phyloP scores from a whole-genome alignment of 176 grass and related monocot genomes.

The Neostapfia colusana region DNA sequence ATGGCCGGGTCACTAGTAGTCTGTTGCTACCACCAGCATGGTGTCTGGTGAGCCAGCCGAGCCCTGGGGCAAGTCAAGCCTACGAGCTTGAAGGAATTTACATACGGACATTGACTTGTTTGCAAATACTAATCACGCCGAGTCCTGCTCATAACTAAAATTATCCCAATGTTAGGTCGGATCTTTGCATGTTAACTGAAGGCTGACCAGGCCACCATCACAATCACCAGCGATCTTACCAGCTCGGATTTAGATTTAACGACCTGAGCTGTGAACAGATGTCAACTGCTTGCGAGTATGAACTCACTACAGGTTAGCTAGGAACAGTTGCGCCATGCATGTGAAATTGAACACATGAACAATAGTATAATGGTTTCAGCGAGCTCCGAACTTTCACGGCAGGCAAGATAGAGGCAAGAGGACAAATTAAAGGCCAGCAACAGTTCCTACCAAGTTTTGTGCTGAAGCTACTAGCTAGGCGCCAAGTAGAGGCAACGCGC shows the following conservation, averaged over 20 bases:
- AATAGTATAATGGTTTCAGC: not conserved
- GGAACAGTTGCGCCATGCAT: not conserved
- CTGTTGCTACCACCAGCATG: not conserved
- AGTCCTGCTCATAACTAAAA: not conserved
- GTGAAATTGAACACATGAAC: not conserved
- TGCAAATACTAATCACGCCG: not conserved
- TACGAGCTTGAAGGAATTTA: not conserved
- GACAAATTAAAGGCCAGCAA: not conserved
- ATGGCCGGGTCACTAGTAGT: not conserved
- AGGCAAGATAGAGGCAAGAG: not conserved
- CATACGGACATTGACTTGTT: not conserved
- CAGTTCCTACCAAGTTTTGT: not conserved
- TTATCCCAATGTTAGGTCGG: not conserved
- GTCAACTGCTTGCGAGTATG: not conserved
- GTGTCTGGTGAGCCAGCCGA: not conserved
- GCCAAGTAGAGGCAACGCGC: not conserved
- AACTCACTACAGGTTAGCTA: not conserved
- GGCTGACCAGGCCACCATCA: not conserved
- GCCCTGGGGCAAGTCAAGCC: not conserved
- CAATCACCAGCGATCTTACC: slow-evolving; percentile 3
- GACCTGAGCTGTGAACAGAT: not conserved
- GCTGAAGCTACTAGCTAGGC: not conserved
- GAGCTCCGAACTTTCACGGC: not conserved
- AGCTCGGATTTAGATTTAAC: slow-evolving; percentile 11
- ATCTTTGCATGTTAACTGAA: not conserved